Evolutionary conservation across 1,139 yeast genomes (phyloP), one percentile per base, ranked within the genome.

Genomic region (Protomyces lactucae-debilis): DNA sequence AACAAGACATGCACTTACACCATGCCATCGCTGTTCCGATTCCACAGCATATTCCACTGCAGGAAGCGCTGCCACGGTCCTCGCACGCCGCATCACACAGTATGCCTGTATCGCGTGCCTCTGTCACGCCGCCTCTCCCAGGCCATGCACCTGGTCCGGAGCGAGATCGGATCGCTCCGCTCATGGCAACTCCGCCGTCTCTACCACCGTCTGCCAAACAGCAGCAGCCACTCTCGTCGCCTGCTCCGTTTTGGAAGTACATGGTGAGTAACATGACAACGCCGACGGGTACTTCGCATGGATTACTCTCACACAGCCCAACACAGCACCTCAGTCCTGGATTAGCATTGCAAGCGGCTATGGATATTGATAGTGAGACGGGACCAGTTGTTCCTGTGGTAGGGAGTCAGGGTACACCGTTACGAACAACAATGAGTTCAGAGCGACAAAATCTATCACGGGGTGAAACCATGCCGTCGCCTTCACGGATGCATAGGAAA

Each of bases 201-300:
- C 28, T 59, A 16, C 54, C 53, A 51, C 53, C 53, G n/a, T 52
- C 57, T 12, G 54, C 57, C 12, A 40, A 39, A 23, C 53, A 55
- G 28, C 56, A 46, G 18, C 64, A 64, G 51, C 67, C 67, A 16
- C 57, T 64, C n/a, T 64, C 67, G 21, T 76, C 78, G 28, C 79
- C 79, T 1, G 79, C 79, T 3, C 78, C 79, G 48, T 75, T 78
- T 64, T 78, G 81, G 81, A 72, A 74, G 65, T 76, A 75, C 69
- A 75, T 77, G 76, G 65, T 59, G 3, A 59, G 63, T 45, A 59
- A 59, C 35, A 59, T 59, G 63, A 59, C 63, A 32, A 59, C 63
- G 16, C 63, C 63, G 9, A 59, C 63, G 14, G 43, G 39, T 14
- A 54, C 57, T 12, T 28, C 60, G 10, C 35, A 52, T 40, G 63